These are phyloP conservation scores for Rasamsonia emersonii DNA, from an alignment of 2,329 filamentous ascomycete species.

Conservation along the genomic window DNA sequence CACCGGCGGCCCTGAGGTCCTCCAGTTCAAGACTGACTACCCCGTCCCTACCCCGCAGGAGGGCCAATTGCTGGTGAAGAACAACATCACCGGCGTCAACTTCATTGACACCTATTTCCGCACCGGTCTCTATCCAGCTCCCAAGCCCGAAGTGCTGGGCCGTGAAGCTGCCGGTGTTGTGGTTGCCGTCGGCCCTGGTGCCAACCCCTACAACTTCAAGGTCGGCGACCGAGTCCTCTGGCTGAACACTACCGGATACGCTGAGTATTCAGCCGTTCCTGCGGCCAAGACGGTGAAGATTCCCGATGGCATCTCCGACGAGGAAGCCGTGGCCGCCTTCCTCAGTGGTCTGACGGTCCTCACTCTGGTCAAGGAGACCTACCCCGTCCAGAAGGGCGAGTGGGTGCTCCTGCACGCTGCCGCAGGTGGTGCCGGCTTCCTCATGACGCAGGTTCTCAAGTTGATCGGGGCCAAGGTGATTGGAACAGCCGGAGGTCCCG, in stretches of 20 bases:
- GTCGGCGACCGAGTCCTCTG: constrained; percentile 66
- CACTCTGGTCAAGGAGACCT: constrained; percentile 66
- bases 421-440: constrained; percentile 69
- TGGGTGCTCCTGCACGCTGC: constrained; percentile 81
- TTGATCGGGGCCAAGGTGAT: constrained; percentile 68
- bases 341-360: constrained; percentile 78
- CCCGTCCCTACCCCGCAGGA: constrained; percentile 60
- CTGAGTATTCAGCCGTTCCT: constrained; percentile 50
- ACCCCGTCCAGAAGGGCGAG: constrained; percentile 62
- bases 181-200: constrained; percentile 49
- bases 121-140: constrained; percentile 66
- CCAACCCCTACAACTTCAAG: constrained; percentile 46
- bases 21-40: constrained; percentile 61
- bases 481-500: constrained; percentile 64
- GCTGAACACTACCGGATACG: constrained; percentile 49
- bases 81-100: constrained; percentile 73
- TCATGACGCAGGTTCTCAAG: constrained; percentile 66
- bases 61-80: constrained; percentile 72
- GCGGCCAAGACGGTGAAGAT: constrained; percentile 51
- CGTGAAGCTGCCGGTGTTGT: constrained; percentile 70
- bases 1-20: constrained; percentile 62
- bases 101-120: constrained; percentile 92
- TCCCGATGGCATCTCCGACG: constrained; percentile 52
- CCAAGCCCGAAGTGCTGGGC: constrained; percentile 66
- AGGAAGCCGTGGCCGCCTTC: constrained; percentile 59